Evolutionary conservation across 2,329 filamentous ascomycete species (phyloP).

Genomic region (Penicillium digitatum): DNA sequence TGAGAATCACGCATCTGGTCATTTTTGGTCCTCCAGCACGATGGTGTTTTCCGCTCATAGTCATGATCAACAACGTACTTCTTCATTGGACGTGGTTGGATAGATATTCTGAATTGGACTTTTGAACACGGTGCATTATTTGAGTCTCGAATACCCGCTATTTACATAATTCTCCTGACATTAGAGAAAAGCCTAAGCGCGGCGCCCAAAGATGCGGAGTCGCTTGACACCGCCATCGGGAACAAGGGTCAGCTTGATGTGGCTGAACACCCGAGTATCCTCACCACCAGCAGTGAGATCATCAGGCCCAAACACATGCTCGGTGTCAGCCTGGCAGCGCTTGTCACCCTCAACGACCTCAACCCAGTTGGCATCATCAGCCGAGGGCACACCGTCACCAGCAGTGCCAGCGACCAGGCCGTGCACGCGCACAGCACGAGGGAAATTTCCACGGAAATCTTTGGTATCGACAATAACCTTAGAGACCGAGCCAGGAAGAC

Average conservation of each 20-base stretch:
- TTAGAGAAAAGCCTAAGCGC: slow-evolving; percentile 26
- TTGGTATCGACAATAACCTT: slow-evolving; percentile 44
- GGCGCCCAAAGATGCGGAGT: slow-evolving; percentile 69
- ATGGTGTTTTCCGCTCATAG: not conserved
- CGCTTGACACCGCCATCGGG: slow-evolving; percentile 92
- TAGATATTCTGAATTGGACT: too few species aligned
- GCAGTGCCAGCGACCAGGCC: slow-evolving; percentile 25
- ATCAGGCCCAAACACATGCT: slow-evolving; percentile 40
- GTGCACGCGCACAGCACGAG: slow-evolving; percentile 39
- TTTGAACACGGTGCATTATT: not conserved
- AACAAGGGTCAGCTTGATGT: slow-evolving; percentile 87
- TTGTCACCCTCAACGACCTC: slow-evolving; percentile 37
- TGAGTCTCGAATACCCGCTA: not conserved
- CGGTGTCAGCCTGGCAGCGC: slow-evolving; percentile 39
- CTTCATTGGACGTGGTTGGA: not conserved
- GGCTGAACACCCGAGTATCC: slow-evolving; percentile 66
- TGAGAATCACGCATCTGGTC: not conserved
- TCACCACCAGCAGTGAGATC: slow-evolving; percentile 45
- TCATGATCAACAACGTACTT: not conserved
- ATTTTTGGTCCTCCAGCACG: not conserved
- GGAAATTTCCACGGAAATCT: slow-evolving; percentile 46
- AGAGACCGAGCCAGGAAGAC: slow-evolving; percentile 37
- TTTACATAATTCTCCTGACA: slow-evolving; percentile 2
- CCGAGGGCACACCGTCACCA: slow-evolving; percentile 26
- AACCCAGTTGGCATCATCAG: slow-evolving; percentile 37